Evolutionary conservation across 805 yeast species (phyloP), one percentile per base, ranked within the genome.

Genomic region (Starmerella apicola): DNA sequence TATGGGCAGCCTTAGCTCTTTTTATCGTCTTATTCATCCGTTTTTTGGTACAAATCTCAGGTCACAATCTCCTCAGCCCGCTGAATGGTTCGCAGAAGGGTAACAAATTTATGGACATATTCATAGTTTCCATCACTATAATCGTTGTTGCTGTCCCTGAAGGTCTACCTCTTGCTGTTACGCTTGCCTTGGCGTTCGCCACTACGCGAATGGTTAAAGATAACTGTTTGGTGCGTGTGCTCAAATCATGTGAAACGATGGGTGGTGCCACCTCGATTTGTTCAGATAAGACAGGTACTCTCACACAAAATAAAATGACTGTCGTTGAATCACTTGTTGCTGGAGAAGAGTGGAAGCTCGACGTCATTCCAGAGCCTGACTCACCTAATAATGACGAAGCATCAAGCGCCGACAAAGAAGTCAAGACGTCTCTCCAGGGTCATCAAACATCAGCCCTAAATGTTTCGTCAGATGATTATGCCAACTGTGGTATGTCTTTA

Each of bases 81-180:
- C 42, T 70, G 5, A 58, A 72, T 0, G 62, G 82, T 5, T 72
- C 95, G 6, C 72, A 77, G 54, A 86, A 85, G 63, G 96, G 95
- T 49, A 75, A 82, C 40, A 71, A 71, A 49, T 86, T 86, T 51
- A 66, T 91, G 64, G 78, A 83, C 53, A 81, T 88, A 41, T 67
- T 91, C 44, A 91, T 91, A 54, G 83, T 91, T 19, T 80, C 97
- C 1, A 81, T 91, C 44, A 85, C 98, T 0, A 72, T 91, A 51
- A 76, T 91, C 22, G 98, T 88, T 13, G 98, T 91, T 37, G 99
- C 98, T 0, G 95, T 91, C n/a, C 99, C 99, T 3, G 99, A 91
- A 63, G 99, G 99, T 46, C 70, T 91, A 42, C 99, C 99, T 1
- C 67, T 91, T 41, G 99, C 99, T 2, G 98, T 91, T 15, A 91